Conservation (phyloP, 2,329 filamentous ascomycete genomes). For the Xylaria sp. region DNA sequence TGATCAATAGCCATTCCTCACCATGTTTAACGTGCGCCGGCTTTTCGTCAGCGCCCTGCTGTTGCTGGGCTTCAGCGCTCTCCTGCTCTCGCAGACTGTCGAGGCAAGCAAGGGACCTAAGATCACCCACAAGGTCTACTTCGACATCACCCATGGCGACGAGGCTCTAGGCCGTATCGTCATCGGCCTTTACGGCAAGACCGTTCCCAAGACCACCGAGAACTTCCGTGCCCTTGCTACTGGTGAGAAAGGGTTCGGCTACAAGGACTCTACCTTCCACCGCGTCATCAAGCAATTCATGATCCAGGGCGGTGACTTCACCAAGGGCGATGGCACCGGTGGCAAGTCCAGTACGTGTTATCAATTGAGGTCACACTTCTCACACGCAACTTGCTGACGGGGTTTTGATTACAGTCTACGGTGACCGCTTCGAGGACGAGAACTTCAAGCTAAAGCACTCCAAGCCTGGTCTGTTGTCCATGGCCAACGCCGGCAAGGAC, state of each 20-base stretch:
- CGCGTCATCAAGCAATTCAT: constrained; percentile 91
- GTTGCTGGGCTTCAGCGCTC: constrained; percentile 37
- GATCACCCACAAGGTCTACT: constrained; percentile 95
- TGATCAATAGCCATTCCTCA: constrained; percentile 42
- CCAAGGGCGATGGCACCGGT: constrained; percentile 81
- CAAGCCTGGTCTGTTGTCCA: constrained; percentile 84
- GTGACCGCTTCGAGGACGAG: constrained; percentile 85
- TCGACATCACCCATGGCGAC: constrained; percentile 83
- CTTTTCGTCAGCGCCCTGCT: constrained; percentile 74
- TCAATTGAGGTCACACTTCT: not conserved
- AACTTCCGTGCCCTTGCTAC: constrained; percentile 85
- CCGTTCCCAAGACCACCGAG: constrained; percentile 78
- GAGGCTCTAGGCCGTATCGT: constrained; percentile 78
- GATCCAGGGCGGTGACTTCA: constrained; percentile 93
- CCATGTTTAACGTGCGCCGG: constrained; percentile 80
- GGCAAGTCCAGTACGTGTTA: constrained; percentile 79
- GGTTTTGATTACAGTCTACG: constrained; percentile 72
- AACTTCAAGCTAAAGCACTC: constrained; percentile 96
- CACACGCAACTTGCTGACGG: constrained; percentile 31
- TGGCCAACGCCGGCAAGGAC: constrained; percentile 86
- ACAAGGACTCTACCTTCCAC: constrained; percentile 85
- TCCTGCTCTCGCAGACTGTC: constrained; percentile 71
- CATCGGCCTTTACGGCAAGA: constrained; percentile 88
- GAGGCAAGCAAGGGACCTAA: constrained; percentile 87
- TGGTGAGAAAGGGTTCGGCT: constrained; percentile 87